Percentiles rank a stretch among this genome's conserved stretches.
These are phyloP conservation scores for Sporothrix brasiliensis DNA, from an alignment of 2,329 filamentous ascomycete genomes.

Conservation along the genomic window DNA sequence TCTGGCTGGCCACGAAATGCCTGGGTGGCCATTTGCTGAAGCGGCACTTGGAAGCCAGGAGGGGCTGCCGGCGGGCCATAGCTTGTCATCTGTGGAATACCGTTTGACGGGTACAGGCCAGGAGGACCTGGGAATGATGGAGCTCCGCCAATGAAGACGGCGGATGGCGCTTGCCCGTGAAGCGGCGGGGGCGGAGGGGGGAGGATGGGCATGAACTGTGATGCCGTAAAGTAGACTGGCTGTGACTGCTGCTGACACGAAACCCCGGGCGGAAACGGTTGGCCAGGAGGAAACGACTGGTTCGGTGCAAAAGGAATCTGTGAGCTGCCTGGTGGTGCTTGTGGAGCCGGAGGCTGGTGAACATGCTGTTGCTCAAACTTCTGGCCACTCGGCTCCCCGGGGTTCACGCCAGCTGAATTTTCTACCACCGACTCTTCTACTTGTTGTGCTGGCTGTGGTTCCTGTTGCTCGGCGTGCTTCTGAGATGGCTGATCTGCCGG, in stretches of 20 bases:
- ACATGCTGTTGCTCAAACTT: background rate
- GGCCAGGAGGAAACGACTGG: conserved; percentile 15
- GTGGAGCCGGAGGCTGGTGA: background rate
- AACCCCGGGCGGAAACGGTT: conserved; percentile 21
- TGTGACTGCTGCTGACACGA: background rate
- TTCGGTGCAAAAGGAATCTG: conserved; percentile 14
- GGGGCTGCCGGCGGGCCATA: background rate
- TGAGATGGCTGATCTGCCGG: background rate
- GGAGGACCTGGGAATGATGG: background rate
- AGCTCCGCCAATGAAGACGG: background rate
- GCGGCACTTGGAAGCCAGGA: background rate
- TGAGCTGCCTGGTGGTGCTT: background rate
- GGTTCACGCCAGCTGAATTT: background rate
- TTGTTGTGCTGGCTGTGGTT: background rate
- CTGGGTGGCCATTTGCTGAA: background rate
- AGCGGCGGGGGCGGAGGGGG: conserved; percentile 33
- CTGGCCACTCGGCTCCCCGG: background rate
- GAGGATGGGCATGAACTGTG: conserved; percentile 15
- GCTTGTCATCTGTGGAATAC: background rate
- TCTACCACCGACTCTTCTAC: background rate
- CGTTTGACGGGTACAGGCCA: background rate
- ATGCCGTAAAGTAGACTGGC: background rate
- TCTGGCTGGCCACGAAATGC: conserved; percentile 7
- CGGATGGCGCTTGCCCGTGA: background rate
- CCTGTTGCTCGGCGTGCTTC: background rate